These are phyloP conservation scores for Cladophialophora yegresii DNA, from an alignment of 2,329 filamentous ascomycete genomes.

Conservation along the genomic window DNA sequence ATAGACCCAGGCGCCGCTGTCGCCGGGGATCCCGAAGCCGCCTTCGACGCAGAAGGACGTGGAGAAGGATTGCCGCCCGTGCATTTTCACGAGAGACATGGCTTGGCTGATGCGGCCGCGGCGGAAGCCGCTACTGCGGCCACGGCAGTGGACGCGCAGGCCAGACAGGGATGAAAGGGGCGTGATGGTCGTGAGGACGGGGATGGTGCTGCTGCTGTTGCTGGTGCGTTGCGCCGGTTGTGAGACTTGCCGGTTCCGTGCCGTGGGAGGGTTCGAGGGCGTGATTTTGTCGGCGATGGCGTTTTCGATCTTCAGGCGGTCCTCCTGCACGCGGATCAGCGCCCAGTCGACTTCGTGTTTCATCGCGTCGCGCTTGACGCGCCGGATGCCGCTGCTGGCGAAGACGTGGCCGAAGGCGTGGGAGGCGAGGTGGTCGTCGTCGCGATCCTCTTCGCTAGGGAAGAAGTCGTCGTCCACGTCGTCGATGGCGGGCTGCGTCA, in stretches of 20 bases:
- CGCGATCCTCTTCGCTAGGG: conserved; percentile 69
- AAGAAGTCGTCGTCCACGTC: conserved; percentile 84
- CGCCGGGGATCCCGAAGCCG: conserved; percentile 68
- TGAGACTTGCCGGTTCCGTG: conserved; percentile 35
- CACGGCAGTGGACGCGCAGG: conserved; percentile 81
- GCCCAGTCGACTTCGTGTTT: conserved; percentile 96
- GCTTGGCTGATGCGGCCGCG: conserved; percentile 74
- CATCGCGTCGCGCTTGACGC: conserved; percentile 69
- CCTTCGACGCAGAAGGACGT: conserved; percentile 65
- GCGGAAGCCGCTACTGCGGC: conserved; percentile 81
- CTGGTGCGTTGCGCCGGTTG: not conserved
- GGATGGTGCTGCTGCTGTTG: conserved; percentile 11
- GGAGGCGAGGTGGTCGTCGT: conserved; percentile 78
- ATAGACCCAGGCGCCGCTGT: conserved; percentile 91
- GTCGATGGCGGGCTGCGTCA: conserved; percentile 90
- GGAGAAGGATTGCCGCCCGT: conserved; percentile 77
- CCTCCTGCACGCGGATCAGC: conserved; percentile 74
- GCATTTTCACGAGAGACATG: conserved; percentile 82
- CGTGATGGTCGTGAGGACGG: conserved; percentile 53
- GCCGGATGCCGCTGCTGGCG: conserved; percentile 84
- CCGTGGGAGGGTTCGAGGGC: conserved; percentile 37
- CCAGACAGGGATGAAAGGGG: conserved; percentile 67
- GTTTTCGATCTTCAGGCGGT: conserved; percentile 72
- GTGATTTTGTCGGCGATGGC: conserved; percentile 50
- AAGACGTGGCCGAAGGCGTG: conserved; percentile 81